phyloP scores from a whole-genome alignment of 192 early-diverging fungal genomes.

The Backusella psychrophila region DNA sequence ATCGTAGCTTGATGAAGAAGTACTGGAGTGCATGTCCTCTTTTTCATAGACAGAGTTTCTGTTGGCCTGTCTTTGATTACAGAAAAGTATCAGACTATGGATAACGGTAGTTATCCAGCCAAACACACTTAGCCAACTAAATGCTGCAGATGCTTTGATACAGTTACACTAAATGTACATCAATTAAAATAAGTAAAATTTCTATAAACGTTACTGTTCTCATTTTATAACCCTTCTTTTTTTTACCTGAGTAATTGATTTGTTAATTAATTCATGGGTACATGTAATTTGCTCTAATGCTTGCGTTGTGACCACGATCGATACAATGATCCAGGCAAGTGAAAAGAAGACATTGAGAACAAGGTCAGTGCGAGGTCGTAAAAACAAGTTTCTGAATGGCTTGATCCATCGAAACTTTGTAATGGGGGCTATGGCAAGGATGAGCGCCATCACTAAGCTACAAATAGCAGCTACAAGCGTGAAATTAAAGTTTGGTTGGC shows the following conservation, averaged over 20 bases:
- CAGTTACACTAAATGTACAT: background rate
- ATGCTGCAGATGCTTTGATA: background rate
- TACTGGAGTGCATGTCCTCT: background rate
- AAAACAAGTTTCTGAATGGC: background rate
- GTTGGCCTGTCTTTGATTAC: background rate
- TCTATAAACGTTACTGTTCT: background rate
- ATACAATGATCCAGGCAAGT: slow-evolving; percentile 2
- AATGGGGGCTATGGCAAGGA: background rate
- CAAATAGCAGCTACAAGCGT: background rate
- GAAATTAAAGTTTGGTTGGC: background rate
- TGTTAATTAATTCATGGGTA: background rate
- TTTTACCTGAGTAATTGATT: background rate
- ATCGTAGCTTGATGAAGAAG: background rate
- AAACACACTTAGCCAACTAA: slow-evolving; percentile 7
- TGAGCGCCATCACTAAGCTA: background rate
- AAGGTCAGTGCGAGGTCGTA: background rate
- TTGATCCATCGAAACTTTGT: background rate
- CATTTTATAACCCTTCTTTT: background rate
- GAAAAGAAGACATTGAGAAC: background rate
- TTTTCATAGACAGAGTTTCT: background rate
- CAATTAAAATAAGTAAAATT: background rate
- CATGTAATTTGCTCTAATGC: background rate
- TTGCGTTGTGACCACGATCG: background rate
- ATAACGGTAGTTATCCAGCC: background rate
- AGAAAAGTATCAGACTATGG: background rate